phyloP scores from a whole-genome alignment of 495 filamentous ascomycete species.

The Xylaria palmicola region DNA sequence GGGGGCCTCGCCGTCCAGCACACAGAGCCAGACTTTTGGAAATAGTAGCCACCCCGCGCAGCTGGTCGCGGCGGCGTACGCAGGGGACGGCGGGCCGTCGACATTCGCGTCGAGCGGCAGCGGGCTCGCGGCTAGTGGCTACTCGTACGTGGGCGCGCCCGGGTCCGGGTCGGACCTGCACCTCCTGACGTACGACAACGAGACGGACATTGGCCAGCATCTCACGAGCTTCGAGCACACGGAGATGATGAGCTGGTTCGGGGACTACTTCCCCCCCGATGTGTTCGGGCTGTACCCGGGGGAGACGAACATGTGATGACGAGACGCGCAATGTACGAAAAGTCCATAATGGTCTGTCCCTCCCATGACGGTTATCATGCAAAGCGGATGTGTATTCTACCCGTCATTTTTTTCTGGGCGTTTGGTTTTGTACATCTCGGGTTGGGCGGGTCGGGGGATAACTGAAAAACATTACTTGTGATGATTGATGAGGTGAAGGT shows the following conservation, averaged over 20 bases:
- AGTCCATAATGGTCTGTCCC: background rate
- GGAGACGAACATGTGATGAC: constrained; percentile 22
- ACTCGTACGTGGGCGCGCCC: constrained; percentile 41
- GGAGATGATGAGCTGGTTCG: constrained; percentile 67
- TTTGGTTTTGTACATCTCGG: background rate
- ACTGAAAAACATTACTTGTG: background rate
- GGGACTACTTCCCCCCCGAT: constrained; percentile 64
- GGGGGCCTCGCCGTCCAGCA: constrained; percentile 34
- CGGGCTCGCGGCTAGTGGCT: constrained; percentile 38
- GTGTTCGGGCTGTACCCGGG: constrained; percentile 51
- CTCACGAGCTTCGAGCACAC: constrained; percentile 66
- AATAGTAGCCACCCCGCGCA: constrained; percentile 25
- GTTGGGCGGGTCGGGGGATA: background rate
- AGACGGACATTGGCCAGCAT: constrained; percentile 46
- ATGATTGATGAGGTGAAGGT: background rate
- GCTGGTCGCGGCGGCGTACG: constrained; percentile 20
- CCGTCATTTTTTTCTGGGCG: background rate
- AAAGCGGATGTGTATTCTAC: background rate
- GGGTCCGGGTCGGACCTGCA: constrained; percentile 30
- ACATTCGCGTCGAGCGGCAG: constrained; percentile 40
- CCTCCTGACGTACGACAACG: constrained; percentile 30
- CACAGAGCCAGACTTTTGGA: constrained; percentile 26
- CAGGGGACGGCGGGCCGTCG: constrained; percentile 31
- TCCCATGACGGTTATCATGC: background rate
- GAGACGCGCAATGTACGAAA: background rate